Conservation (phyloP, 2,329 filamentous ascomycete genomes). For the Fusarium sp. region DNA sequence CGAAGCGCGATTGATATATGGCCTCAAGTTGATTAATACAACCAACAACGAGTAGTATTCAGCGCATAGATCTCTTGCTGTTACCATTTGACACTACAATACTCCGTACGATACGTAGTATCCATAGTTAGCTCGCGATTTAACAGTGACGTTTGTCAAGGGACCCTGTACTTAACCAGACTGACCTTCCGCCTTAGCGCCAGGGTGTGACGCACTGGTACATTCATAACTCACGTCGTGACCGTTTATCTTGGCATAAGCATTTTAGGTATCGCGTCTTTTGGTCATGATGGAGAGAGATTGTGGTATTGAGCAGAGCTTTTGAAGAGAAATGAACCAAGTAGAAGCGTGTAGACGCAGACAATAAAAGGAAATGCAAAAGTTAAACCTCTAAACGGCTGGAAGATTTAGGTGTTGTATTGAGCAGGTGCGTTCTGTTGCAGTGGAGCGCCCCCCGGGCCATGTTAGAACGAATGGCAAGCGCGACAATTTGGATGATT, state of each 20-base stretch:
- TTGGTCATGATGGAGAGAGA: slow-evolving; percentile 11
- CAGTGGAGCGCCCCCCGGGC: not conserved
- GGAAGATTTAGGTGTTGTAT: not conserved
- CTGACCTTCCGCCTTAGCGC: slow-evolving; percentile 18
- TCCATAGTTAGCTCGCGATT: slow-evolving; percentile 12
- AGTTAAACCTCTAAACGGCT: not conserved
- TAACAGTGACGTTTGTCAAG: slow-evolving; percentile 12
- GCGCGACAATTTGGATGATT: slow-evolving; percentile 7
- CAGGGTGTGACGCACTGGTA: slow-evolving; percentile 32
- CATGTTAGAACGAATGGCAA: slow-evolving; percentile 2
- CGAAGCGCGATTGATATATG: slow-evolving; percentile 30
- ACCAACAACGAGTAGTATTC: slow-evolving; percentile 33
- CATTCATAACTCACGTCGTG: slow-evolving; percentile 20
- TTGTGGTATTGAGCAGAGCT: not conserved
- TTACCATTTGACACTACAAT: slow-evolving; percentile 27
- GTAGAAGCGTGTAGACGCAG: not conserved
- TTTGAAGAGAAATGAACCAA: not conserved
- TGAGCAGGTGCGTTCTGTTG: not conserved
- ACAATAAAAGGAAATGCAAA: not conserved
- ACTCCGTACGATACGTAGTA: too few species aligned
- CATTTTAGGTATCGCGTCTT: slow-evolving; percentile 26
- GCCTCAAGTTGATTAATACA: slow-evolving; percentile 3
- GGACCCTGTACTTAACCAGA: not conserved
- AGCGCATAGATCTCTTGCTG: not conserved
- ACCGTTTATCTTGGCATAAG: slow-evolving; percentile 23